phyloP scores from a whole-genome alignment of 306 rosid species.

The Nissolia schottii region DNA sequence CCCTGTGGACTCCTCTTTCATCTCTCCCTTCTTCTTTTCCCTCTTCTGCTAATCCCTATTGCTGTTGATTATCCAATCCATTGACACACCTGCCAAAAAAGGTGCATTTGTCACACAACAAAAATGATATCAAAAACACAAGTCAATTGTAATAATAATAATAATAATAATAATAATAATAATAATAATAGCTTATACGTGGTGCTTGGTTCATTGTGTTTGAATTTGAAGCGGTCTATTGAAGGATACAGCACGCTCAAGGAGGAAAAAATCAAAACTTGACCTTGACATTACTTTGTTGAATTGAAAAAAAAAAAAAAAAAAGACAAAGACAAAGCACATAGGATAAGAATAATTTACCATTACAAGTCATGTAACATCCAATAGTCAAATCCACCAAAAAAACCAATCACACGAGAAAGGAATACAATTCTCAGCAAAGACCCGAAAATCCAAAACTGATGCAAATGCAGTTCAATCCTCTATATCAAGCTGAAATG shows the following conservation, averaged over 20 bases:
- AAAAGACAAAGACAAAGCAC: too few species aligned
- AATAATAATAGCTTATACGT: neutral
- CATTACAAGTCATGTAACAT: neutral
- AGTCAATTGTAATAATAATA: neutral
- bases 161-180: too few species aligned
- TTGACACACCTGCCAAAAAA: constrained; percentile 42
- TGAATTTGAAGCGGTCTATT: constrained; percentile 36
- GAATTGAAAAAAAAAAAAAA: constrained; percentile 14
- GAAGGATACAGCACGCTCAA: constrained; percentile 9
- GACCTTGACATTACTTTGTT: constrained; percentile 12
- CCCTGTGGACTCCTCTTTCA: constrained; percentile 83
- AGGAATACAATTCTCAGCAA: neutral
- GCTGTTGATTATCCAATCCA: constrained; percentile 52
- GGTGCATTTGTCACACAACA: constrained; percentile 7
- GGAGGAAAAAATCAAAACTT: constrained; percentile 22
- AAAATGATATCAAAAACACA: neutral
- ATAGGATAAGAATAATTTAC: constrained; percentile 14
- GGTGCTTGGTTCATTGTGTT: neutral
- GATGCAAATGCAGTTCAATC: neutral
- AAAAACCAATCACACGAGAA: neutral
- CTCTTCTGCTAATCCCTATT: constrained; percentile 32
- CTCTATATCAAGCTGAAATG: constrained; percentile 7
- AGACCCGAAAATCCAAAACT: constrained; percentile 9
- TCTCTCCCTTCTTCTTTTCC: constrained; percentile 31
- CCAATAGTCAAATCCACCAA: constrained; percentile 23